Conservation (phyloP, 345 rosid species). For the Arabidopsis suecica region DNA sequence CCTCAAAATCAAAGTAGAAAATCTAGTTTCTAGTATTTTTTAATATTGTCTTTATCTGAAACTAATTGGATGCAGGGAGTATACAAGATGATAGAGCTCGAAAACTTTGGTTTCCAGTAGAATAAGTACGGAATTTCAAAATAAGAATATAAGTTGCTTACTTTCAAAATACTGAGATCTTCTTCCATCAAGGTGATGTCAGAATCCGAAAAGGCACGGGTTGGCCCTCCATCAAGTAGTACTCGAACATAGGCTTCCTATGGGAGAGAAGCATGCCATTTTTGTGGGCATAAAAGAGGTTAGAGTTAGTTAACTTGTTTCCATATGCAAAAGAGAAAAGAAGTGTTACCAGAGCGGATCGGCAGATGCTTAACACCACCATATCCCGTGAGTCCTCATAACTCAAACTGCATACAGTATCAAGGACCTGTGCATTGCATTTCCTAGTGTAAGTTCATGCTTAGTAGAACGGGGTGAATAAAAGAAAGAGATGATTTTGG, state of each 20-base stretch:
- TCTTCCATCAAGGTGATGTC: constrained; percentile 82
- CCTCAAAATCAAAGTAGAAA: background rate
- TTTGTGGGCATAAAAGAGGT: constrained; percentile 6
- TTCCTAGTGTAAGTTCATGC: constrained; percentile 30
- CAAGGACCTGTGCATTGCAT: constrained; percentile 67
- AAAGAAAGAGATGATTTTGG: constrained; percentile 19
- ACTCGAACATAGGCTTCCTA: constrained; percentile 85
- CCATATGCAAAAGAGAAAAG: constrained; percentile 22
- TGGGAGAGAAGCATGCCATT: constrained; percentile 33
- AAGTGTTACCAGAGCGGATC: constrained; percentile 65
- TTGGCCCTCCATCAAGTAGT: constrained; percentile 94
- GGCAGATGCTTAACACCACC: constrained; percentile 80
- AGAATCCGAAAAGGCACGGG: constrained; percentile 84
- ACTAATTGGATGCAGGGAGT: background rate
- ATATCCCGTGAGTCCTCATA: constrained; percentile 77
- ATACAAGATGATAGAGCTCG: background rate
- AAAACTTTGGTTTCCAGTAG: constrained; percentile 1
- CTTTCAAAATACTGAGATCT: constrained; percentile 78
- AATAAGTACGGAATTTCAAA: background rate
- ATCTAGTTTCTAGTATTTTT: background rate
- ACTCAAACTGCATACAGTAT: constrained; percentile 73
- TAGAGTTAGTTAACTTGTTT: constrained; percentile 17
- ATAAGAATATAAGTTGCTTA: constrained; percentile 15
- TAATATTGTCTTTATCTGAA: background rate
- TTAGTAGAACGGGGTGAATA: constrained; percentile 23